These are phyloP conservation scores for Diospyros lotus DNA, from an alignment of 148 eudicot genomes.

Conservation along the genomic window DNA sequence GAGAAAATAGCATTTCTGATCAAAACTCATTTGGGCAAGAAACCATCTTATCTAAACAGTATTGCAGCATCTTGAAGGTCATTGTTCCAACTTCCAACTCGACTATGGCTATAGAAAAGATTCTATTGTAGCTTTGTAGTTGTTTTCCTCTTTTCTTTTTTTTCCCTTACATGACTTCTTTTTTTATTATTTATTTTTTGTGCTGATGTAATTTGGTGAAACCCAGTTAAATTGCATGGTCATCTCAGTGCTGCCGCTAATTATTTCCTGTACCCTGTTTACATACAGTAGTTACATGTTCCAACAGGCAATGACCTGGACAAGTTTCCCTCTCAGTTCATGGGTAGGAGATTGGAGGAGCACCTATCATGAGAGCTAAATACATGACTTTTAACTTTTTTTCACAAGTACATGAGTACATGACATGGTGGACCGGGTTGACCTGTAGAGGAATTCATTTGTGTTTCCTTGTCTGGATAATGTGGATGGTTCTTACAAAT, in stretches of 20 bases:
- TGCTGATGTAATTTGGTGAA: background rate
- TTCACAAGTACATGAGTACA: background rate
- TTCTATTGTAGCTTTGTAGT: background rate
- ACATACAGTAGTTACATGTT: background rate
- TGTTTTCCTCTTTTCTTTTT: background rate
- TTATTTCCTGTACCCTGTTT: background rate
- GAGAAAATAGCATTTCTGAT: background rate
- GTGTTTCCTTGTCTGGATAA: slow-evolving; percentile 1
- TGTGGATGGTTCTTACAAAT: background rate
- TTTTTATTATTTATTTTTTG: too few relatives aligned
- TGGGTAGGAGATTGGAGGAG: background rate
- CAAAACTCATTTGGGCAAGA: background rate
- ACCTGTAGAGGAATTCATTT: background rate
- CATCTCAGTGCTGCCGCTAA: background rate
- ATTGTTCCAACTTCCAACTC: background rate
- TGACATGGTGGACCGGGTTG: background rate
- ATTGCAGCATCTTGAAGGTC: background rate
- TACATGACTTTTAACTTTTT: background rate
- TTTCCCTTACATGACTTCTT: background rate
- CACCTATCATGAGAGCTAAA: background rate
- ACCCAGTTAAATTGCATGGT: background rate
- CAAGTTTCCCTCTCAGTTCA: background rate
- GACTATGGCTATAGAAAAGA: background rate
- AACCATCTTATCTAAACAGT: background rate
- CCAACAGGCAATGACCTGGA: background rate